Base-by-base conservation (phyloP, 108 stramenopile genomes). In the Cyclotella cryptica region DNA sequence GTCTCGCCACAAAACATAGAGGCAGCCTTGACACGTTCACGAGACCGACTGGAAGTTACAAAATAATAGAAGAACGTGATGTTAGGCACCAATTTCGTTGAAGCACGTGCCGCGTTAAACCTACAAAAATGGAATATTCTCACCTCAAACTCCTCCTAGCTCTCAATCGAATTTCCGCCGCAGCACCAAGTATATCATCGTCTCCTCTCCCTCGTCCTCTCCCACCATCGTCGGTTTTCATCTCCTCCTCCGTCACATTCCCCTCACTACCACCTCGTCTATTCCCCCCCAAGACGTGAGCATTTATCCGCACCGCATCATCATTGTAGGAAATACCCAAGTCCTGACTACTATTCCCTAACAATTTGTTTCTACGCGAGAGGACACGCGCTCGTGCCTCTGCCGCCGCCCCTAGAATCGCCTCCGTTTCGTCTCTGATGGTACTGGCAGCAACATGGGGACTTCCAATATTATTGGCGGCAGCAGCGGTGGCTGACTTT, bases 121-220 rank as follows among this genome's bases (percentile, higher is more conserved):
- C 22, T 21, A 58, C 26, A 27, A 58, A 40, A 35, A 35, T 10
- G 17, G 24, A 3, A 1, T 1, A 1, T 18, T 8, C 60, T 62
- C 17, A 62, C 60, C 60, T 71, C 55, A 76, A 59, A 60, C 58
- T 76, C 43, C 75, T 58, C 43, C 63, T 66, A 65, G 80, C 80
- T 39, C 80, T 54, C n/a, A 28, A 43, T 26, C 80, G 68, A 49
- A 81, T 74, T 51, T 74, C 62, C 30, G 71, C 80, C 19, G 80
- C 80, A 42, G 67, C 63, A n/a, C 60, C 60, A n/a, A 81, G 45
- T 54, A 81, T 74, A 54, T 81, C 80, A 57, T 64, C 73, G 24
- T 46, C 53, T 17, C 39, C 26, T 21, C 44, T n/a, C 46, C 54
- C 59, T 40, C 15, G 1, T 7, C 10, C 61, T 22, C 59, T 41